Base-by-base conservation (phyloP, 495 filamentous ascomycete genomes). In the Paragyromitra xinjiangensis region DNA sequence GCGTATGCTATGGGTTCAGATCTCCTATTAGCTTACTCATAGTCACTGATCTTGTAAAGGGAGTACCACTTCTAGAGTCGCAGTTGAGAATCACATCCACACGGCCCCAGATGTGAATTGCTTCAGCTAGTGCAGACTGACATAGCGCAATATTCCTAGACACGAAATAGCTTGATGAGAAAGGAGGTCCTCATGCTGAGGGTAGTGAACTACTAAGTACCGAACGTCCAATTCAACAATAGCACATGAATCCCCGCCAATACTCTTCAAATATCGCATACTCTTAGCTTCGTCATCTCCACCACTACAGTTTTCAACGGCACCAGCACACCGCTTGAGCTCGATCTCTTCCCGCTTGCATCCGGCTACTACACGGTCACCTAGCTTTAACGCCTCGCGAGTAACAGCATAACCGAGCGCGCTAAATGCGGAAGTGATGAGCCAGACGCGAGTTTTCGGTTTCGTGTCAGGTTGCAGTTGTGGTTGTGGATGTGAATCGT, bases 81-180 rank as follows among this genome's bases (percentile, higher is more conserved):
- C 92, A 95, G 83, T 92, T 95, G 44, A 98, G 87, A 69, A 98
- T 84, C 55, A 98, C 93, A 83, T 99, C 95, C 42, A 98, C 88
- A 68, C 90, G 88, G 26, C 94, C 94, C 85, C 96, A 99, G 2
- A 89, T 87, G 67, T 91, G 88, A 24, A 95, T 89, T 19, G 93
- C 92, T 83, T 97, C 91, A 64, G 95, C 94, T 65, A 98, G 87
- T 9, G 94, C 92, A 58, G 93, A 91, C 82, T 97, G 94, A 80
- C 87, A 88, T 77, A 87, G 85, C 48, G 87, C 86, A 85, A 89
- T 88, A 64, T 86, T 83, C 67, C 88, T 86, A 61, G 86, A 82
- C 88, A 87, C 63, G 84, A 84, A 88, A 88, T 69, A 86, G 85
- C 71, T 85, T 83, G 69, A 88, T 89, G 65, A 88, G 84, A 75